A percentile compares a stretch with the other conserved stretches of the same genome.
phyloP scores from a whole-genome alignment of 179 eudicot genomes.

The Sideroxylon spinosum region DNA sequence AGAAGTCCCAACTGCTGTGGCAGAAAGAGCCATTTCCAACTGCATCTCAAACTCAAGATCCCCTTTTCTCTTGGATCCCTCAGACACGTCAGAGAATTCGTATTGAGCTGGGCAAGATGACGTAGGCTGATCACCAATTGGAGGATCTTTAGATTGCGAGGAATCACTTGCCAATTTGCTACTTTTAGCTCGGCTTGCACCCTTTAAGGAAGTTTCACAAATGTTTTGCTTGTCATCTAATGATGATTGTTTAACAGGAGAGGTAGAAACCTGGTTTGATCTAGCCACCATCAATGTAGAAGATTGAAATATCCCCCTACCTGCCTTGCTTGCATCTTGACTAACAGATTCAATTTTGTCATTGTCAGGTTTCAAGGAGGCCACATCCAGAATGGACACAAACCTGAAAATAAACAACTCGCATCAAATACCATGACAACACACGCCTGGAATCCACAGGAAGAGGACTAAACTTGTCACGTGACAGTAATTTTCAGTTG shows the following conservation, averaged over 20 bases:
- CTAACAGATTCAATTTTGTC: constrained; percentile 36
- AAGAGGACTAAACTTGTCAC: background rate
- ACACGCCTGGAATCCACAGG: background rate
- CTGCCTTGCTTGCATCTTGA: constrained; percentile 27
- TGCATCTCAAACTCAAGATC: constrained; percentile 90
- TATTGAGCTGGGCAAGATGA: constrained; percentile 24
- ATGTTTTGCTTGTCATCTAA: constrained; percentile 22
- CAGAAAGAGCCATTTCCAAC: constrained; percentile 83
- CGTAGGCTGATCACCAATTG: constrained; percentile 23
- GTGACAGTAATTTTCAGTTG: background rate
- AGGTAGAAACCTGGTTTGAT: constrained; percentile 31
- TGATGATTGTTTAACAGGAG: constrained; percentile 22
- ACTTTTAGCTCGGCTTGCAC: constrained; percentile 21
- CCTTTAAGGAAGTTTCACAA: constrained; percentile 25
- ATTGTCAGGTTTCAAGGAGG: constrained; percentile 76
- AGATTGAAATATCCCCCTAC: constrained; percentile 55
- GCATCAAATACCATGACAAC: constrained; percentile 4
- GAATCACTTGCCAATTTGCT: constrained; percentile 22
- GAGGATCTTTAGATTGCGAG: constrained; percentile 17
- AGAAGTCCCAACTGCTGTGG: constrained; percentile 48
- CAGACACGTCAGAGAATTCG: constrained; percentile 24
- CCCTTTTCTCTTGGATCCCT: constrained; percentile 62
- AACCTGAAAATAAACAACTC: constrained; percentile 44
- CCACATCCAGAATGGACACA: constrained; percentile 79
- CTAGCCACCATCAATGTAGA: constrained; percentile 77